A percentile compares a stretch with the other conserved stretches of the same genome.
Evolutionary conservation across 257 asterid genomes (phyloP).

Genomic region (Penstemon davidsonii): DNA sequence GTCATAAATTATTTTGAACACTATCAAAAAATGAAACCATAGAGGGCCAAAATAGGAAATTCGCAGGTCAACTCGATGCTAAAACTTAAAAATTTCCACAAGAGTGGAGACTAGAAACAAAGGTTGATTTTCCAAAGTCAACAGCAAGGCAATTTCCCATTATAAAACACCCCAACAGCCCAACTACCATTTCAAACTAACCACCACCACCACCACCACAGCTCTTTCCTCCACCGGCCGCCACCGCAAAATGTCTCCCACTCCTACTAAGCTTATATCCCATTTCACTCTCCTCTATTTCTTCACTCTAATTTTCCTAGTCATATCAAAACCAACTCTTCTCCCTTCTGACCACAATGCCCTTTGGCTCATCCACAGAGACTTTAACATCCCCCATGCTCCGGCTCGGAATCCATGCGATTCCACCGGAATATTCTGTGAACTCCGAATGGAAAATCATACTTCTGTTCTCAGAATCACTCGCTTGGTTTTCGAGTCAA

Average conservation of each 20-base stretch:
- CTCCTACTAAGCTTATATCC: slow-evolving; percentile 21
- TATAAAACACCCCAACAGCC: slow-evolving; percentile 19
- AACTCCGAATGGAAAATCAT: slow-evolving; percentile 36
- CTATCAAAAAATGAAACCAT: no score
- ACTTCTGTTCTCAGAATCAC: slow-evolving; percentile 59
- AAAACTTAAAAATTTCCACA: not conserved
- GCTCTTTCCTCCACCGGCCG: slow-evolving; percentile 26
- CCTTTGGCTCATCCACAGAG: slow-evolving; percentile 42
- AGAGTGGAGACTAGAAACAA: not conserved
- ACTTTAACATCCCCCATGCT: slow-evolving; percentile 40
- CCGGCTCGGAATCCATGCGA: slow-evolving; percentile 45
- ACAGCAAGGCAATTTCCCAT: not conserved
- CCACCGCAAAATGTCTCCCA: slow-evolving; percentile 41
- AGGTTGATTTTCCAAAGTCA: not conserved
- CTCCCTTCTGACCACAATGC: slow-evolving; percentile 56
- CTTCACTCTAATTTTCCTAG: slow-evolving; percentile 39
- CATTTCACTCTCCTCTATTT: slow-evolving; percentile 35
- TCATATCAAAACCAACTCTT: slow-evolving; percentile 49
- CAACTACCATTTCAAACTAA: not conserved
- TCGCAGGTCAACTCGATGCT: slow-evolving; percentile 17
- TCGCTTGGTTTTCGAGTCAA: slow-evolving; percentile 51
- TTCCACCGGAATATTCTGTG: slow-evolving; percentile 66
- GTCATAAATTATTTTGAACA: not conserved
- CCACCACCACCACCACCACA: slow-evolving; percentile 10
- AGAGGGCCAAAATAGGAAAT: slow-evolving; percentile 32